phyloP scores from a whole-genome alignment of 768 basidiomycete species.

The Russula abietina region DNA sequence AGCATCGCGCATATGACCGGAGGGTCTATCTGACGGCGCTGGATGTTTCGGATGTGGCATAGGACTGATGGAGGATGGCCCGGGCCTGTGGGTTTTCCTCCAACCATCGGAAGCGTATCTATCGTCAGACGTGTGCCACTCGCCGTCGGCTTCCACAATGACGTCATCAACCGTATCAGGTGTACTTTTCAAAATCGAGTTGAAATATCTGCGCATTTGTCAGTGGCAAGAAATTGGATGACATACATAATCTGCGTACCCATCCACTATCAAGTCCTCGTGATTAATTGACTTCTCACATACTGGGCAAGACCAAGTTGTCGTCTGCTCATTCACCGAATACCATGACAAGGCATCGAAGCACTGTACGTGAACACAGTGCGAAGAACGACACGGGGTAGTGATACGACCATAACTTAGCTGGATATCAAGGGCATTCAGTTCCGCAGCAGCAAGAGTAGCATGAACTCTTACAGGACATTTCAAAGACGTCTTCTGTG shows the following conservation, averaged over 20 bases:
- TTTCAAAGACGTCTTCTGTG: constrained; percentile 85
- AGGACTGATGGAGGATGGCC: constrained; percentile 25
- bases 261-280: constrained; percentile 86
- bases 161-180: constrained; percentile 86
- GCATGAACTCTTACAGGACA: constrained; percentile 67
- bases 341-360: constrained; percentile 96
- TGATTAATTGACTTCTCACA: constrained; percentile 75
- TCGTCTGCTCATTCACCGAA: constrained; percentile 92
- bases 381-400: constrained; percentile 79
- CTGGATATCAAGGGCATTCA: constrained; percentile 33
- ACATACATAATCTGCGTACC: constrained; percentile 44
- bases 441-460: neutral
- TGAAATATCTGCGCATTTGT: constrained; percentile 61
- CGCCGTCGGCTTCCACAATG: constrained; percentile 86
- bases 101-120: constrained; percentile 73
- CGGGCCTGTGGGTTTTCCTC: constrained; percentile 47
- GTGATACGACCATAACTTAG: constrained; percentile 81
- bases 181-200: constrained; percentile 72
- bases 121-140: constrained; percentile 92
- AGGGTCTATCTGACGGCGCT: neutral
- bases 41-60: neutral
- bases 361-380: constrained; percentile 87
- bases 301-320: constrained; percentile 92
- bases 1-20: neutral
- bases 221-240: neutral